phyloP scores from a whole-genome alignment of 108 stramenopile species.

The Thalassiosira profunda region DNA sequence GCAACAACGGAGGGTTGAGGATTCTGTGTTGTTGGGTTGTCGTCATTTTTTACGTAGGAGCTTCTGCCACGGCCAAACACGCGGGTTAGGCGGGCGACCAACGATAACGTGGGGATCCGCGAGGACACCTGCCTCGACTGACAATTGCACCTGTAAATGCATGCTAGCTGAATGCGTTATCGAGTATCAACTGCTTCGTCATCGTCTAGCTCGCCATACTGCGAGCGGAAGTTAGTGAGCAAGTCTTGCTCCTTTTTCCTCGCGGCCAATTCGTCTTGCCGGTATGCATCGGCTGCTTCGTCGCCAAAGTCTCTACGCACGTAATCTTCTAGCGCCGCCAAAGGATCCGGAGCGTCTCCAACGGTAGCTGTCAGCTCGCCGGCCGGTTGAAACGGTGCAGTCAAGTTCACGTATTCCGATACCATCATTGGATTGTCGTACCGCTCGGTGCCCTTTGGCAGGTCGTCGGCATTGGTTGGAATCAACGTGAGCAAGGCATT shows the following conservation, averaged over 20 bases:
- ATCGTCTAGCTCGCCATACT: constrained; percentile 27
- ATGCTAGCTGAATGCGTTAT: too few relatives aligned
- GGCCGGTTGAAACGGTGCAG: constrained; percentile 10
- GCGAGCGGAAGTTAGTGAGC: constrained; percentile 18
- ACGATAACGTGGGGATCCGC: too few relatives aligned
- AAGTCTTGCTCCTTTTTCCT: constrained; percentile 29
- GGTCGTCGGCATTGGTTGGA: constrained; percentile 40
- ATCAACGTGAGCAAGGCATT: constrained; percentile 39
- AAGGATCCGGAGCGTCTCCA: constrained; percentile 23
- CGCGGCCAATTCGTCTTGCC: constrained; percentile 22
- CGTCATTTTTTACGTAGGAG: too few relatives aligned
- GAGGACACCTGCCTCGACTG: too few relatives aligned
- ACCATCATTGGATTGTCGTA: constrained; percentile 40
- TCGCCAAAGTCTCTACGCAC: constrained; percentile 41
- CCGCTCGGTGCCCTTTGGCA: constrained; percentile 38
- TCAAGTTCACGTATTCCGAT: constrained; percentile 39
- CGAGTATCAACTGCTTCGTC: too few relatives aligned
- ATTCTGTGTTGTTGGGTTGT: too few relatives aligned
- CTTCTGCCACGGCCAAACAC: too few relatives aligned
- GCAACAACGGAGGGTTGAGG: too few relatives aligned
- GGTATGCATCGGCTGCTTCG: constrained; percentile 40
- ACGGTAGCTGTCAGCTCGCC: constrained; percentile 24
- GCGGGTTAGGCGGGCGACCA: too few relatives aligned
- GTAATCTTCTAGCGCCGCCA: constrained; percentile 39
- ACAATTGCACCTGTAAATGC: too few relatives aligned